These are phyloP conservation scores for Udeniomyces megalosporus DNA, from an alignment of 768 basidiomycete genomes.

Conservation along the genomic window DNA sequence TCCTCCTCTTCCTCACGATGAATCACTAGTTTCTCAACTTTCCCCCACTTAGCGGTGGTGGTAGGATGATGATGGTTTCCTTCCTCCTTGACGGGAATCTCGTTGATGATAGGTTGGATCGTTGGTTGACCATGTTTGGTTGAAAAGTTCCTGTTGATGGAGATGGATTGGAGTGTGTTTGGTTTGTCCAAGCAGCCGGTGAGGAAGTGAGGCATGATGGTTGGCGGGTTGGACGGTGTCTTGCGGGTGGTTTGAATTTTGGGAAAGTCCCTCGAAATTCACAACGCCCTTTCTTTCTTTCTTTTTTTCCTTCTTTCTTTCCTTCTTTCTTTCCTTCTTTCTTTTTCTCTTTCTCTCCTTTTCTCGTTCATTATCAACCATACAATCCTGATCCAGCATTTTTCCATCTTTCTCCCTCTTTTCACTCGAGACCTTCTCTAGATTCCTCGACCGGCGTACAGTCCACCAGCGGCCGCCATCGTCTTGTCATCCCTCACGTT, in stretches of 20 bases:
- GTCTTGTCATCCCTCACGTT: constrained; percentile 13
- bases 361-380: too few species aligned
- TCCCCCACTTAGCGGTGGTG: neutral
- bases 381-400: too few species aligned
- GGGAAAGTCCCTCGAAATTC: too few species aligned
- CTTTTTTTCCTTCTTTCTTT: neutral
- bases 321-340: neutral
- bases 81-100: neutral
- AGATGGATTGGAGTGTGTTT: neutral
- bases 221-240: too few species aligned
- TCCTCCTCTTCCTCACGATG: too few species aligned
- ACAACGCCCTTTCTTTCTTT: neutral
- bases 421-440: neutral
- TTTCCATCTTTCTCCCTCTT: neutral
- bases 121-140: neutral
- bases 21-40: neutral
- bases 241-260: too few species aligned
- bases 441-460: constrained; percentile 6
- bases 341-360: neutral
- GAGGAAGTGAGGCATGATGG: constrained; percentile 4
- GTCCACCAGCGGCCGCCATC: neutral
- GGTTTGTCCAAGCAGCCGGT: neutral
- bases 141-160: neutral
- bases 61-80: neutral
- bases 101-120: neutral